Base-by-base conservation (phyloP, 495 filamentous ascomycete genomes). In the Penicillium riverlandense region DNA sequence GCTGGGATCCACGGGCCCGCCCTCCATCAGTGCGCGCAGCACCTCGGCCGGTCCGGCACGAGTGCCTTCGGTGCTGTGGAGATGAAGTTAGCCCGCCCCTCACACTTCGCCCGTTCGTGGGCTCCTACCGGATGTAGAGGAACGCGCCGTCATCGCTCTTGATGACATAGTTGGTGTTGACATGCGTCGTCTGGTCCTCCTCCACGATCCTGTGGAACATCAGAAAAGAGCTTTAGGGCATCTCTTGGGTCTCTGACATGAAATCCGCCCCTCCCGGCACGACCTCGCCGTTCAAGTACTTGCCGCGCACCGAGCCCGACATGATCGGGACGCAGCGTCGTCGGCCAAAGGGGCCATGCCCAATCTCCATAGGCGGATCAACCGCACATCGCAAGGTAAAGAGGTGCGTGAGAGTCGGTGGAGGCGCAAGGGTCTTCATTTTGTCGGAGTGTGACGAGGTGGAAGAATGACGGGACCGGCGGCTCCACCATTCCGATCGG, bases 221-320 rank as follows among this genome's bases (percentile, higher is more conserved):
- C 2, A 22, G 22, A 22, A 22, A 22, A 6, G 4, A 22, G 22
- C 22, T 6, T 22, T 22, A 3, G 22, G 22, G 6, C 22, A 22
- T 22, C 22, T 4, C 22, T 3, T 22, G 4, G 6, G 22, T 22
- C 22, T 22, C 22, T 22, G 48, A 62, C 59, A 62, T 62, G 10
- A 59, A 62, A 44, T 62, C 59, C 11, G 55, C 59, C 0, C 56
- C 59, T n/a, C 56, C 59, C 4, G 58, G 55, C 15, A 62, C 47
- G 29, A 59, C 53, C 42, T 59, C 53, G 9, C 59, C 59, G 12
- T 52, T 57, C 7, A 64, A 32, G 34, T 53, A 47, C 2, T 56
- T 58, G 16, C 58, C 58, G 0, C 31, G 10, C 22, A 59, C 61
- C 1, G 48, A 52, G 0, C 61, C 58, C 7, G 51, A 53, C 13